Evolutionary conservation across 2,329 filamentous ascomycete species (phyloP).

Genomic region (Shiraia bambusicola): DNA sequence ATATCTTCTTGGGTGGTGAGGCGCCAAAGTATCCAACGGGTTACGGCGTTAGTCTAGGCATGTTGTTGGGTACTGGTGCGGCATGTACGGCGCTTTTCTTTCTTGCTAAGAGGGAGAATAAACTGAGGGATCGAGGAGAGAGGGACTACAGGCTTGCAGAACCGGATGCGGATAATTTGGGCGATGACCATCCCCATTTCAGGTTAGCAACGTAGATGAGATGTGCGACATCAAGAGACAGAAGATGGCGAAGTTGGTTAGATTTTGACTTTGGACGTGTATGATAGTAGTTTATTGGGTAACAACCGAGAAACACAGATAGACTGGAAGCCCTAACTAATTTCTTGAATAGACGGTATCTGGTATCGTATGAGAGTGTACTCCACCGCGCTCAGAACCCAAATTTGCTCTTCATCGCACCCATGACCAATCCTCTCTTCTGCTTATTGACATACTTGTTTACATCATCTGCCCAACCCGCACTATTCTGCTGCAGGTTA

Average conservation of each 20-base stretch:
- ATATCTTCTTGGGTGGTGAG: conserved; percentile 52
- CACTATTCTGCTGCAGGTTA: conserved; percentile 74
- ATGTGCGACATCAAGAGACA: too few relatives aligned
- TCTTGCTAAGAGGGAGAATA: conserved; percentile 50
- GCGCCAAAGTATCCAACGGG: conserved; percentile 52
- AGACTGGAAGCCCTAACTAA: too few relatives aligned
- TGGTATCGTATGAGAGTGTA: too few relatives aligned
- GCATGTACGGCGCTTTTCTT: conserved; percentile 47
- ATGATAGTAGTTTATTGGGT: too few relatives aligned
- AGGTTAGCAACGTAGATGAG: conserved; percentile 41
- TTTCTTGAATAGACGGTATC: too few relatives aligned
- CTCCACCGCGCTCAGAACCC: conserved; percentile 16
- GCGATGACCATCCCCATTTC: conserved; percentile 55
- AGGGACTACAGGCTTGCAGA: conserved; percentile 48
- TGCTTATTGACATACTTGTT: conserved; percentile 83
- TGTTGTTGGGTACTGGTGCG: conserved; percentile 52
- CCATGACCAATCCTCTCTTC: conserved; percentile 80
- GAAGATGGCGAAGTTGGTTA: too few relatives aligned
- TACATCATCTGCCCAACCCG: conserved; percentile 83
- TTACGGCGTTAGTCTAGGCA: conserved; percentile 51
- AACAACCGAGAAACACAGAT: too few relatives aligned
- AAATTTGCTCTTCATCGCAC: conserved; percentile 48
- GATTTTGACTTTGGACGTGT: too few relatives aligned
- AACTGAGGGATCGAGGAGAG: conserved; percentile 50
- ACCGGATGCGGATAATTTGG: conserved; percentile 52